Conservation (phyloP, 352 stramenopile species). For the Phytophthora hibernalis region DNA sequence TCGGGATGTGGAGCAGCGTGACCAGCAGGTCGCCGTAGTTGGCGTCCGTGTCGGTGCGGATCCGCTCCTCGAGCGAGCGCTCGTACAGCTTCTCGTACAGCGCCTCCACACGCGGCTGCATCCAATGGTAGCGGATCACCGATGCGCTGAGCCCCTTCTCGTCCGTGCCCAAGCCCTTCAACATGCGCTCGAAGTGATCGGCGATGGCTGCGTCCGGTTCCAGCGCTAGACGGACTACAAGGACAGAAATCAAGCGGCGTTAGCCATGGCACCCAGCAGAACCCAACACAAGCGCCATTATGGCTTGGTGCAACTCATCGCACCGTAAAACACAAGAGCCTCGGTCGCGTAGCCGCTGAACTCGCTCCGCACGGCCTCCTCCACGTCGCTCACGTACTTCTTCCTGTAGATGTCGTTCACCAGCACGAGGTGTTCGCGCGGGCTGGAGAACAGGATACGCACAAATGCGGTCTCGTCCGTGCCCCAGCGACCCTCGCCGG, state of each 20-base stretch:
- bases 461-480: constrained; percentile 78
- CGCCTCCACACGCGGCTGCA: constrained; percentile 44
- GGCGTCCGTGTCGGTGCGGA: constrained; percentile 60
- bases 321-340: constrained; percentile 72
- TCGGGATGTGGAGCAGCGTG: constrained; percentile 52
- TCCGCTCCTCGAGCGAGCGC: constrained; percentile 55
- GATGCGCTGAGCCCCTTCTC: constrained; percentile 62
- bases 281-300: constrained; percentile 3
- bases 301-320: constrained; percentile 6
- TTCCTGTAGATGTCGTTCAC: constrained; percentile 74
- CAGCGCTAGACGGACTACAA: constrained; percentile 57
- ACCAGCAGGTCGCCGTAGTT: constrained; percentile 65
- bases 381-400: constrained; percentile 72
- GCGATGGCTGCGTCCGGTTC: constrained; percentile 57
- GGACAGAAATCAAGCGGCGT: constrained; percentile 9
- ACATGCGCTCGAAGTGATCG: constrained; percentile 64
- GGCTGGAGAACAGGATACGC: constrained; percentile 65
- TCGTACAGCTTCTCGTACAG: constrained; percentile 57
- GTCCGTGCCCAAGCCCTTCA: constrained; percentile 67
- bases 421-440: constrained; percentile 58
- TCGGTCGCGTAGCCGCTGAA: constrained; percentile 69
- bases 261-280: background rate
- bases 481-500: constrained; percentile 74
- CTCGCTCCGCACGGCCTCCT: constrained; percentile 64
- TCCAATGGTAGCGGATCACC: constrained; percentile 63